Conservation (phyloP, 345 rosid species). For the Dimocarpus longan region DNA sequence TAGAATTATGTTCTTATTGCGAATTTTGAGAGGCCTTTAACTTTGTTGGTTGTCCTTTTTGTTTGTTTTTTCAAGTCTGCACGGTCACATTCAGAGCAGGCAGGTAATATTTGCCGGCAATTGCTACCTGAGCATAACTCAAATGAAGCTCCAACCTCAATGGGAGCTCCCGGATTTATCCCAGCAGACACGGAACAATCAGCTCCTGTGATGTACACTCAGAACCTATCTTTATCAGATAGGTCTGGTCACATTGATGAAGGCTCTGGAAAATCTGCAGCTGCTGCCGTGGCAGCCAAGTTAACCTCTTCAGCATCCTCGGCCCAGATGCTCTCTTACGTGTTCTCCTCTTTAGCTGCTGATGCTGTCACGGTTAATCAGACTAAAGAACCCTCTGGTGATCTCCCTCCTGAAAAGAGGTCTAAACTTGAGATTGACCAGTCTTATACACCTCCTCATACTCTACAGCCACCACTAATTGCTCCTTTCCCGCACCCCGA, state of each 20-base stretch:
- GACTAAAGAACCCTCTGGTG: slow-evolving; percentile 47
- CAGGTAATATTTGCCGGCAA: slow-evolving; percentile 30
- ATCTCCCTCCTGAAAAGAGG: slow-evolving; percentile 69
- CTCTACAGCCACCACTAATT: slow-evolving; percentile 31
- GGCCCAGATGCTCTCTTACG: slow-evolving; percentile 89
- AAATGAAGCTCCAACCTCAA: slow-evolving; percentile 33
- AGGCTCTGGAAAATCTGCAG: slow-evolving; percentile 43
- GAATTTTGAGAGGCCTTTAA: not conserved
- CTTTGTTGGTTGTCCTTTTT: not conserved
- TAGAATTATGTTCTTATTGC: not conserved
- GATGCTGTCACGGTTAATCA: slow-evolving; percentile 69
- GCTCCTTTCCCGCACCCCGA: slow-evolving; percentile 37
- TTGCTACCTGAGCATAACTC: slow-evolving; percentile 28
- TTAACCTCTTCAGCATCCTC: slow-evolving; percentile 93
- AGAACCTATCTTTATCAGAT: slow-evolving; percentile 36
- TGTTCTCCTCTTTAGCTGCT: slow-evolving; percentile 88
- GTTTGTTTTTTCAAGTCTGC: slow-evolving; percentile 33
- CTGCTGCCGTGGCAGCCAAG: slow-evolving; percentile 74
- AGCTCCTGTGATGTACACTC: slow-evolving; percentile 39
- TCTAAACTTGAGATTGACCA: slow-evolving; percentile 66
- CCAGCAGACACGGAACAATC: slow-evolving; percentile 39
- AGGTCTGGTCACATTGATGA: slow-evolving; percentile 35
- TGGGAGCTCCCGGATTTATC: slow-evolving; percentile 31
- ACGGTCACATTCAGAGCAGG: slow-evolving; percentile 36
- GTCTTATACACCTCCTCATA: slow-evolving; percentile 50